phyloP scores from a whole-genome alignment of 1,284 basidiomycete genomes.

The Ceratobasidium sp. region DNA sequence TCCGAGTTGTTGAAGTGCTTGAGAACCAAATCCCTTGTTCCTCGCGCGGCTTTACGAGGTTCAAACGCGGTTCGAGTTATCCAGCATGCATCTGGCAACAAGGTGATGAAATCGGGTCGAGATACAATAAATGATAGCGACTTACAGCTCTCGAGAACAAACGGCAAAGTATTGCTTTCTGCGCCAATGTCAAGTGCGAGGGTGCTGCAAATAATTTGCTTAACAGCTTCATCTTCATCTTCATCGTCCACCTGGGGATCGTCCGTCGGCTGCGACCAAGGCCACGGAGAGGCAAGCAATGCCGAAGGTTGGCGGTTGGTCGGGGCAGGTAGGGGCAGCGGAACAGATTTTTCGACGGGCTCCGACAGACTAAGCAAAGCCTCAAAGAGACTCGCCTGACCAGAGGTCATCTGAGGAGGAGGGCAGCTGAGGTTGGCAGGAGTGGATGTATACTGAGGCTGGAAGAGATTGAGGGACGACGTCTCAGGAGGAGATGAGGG shows the following conservation, averaged over 20 bases:
- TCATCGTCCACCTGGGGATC: slow-evolving; percentile 30
- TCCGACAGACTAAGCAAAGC: slow-evolving; percentile 18
- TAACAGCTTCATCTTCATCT: slow-evolving; percentile 12
- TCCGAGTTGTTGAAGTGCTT: slow-evolving; percentile 18
- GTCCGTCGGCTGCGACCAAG: slow-evolving; percentile 11
- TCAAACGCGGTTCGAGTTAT: slow-evolving; percentile 21
- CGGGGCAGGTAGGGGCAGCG: neutral
- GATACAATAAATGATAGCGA: neutral
- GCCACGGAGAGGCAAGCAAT: slow-evolving; percentile 20
- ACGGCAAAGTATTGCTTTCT: slow-evolving; percentile 21
- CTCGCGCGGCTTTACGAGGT: slow-evolving; percentile 12
- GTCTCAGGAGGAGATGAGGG: too few relatives aligned
- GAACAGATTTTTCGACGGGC: neutral
- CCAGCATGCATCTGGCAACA: neutral
- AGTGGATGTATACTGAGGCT: neutral
- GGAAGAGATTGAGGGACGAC: neutral
- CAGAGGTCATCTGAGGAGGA: neutral
- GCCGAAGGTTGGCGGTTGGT: neutral
- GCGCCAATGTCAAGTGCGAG: slow-evolving; percentile 3
- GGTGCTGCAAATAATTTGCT: slow-evolving; percentile 17
- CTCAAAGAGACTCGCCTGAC: slow-evolving; percentile 28
- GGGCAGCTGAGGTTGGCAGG: neutral
- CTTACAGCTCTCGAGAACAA: slow-evolving; percentile 32
- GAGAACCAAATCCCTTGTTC: slow-evolving; percentile 4
- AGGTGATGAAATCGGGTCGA: neutral